A percentile compares a stretch with the other conserved stretches of the same genome.
These are phyloP conservation scores for Lactarius indigo DNA, from an alignment of 768 basidiomycete genomes.

Conservation along the genomic window DNA sequence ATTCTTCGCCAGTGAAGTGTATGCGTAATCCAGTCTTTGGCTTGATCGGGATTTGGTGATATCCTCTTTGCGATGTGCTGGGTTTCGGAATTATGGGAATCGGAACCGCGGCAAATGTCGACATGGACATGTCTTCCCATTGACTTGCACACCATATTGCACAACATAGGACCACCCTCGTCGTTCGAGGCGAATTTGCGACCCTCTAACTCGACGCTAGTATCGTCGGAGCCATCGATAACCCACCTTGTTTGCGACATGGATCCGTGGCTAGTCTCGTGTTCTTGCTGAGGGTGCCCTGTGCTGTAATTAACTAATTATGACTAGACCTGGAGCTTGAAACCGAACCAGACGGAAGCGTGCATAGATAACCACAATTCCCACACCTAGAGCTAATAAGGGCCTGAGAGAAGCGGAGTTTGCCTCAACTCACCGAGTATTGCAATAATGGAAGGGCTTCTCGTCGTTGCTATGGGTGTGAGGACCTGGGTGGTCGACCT, in stretches of 20 bases:
- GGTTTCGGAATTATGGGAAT: conserved; percentile 43
- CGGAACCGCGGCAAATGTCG: conserved; percentile 47
- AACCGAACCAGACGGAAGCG: conserved; percentile 46
- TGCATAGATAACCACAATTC: conserved; percentile 56
- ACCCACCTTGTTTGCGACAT: conserved; percentile 58
- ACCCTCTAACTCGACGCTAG: conserved; percentile 50
- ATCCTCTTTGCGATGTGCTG: conserved; percentile 44
- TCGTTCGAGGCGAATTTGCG: conserved; percentile 50
- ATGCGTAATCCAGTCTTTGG: conserved; percentile 56
- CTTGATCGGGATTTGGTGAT: conserved; percentile 41
- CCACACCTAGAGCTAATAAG: conserved; percentile 38
- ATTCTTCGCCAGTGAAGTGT: conserved; percentile 40
- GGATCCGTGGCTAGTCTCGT: conserved; percentile 60
- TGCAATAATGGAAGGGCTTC: conserved; percentile 51
- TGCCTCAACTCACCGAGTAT: conserved; percentile 36
- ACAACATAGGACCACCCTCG: conserved; percentile 60
- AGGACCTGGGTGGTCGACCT: conserved; percentile 40
- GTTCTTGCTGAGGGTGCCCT: conserved; percentile 58
- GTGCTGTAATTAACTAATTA: not conserved
- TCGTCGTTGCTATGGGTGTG: conserved; percentile 48
- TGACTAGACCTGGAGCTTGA: not conserved
- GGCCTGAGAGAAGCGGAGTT: not conserved
- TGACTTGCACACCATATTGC: conserved; percentile 50
- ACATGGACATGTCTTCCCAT: conserved; percentile 57
- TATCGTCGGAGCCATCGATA: conserved; percentile 50